Evolutionary conservation across 208 protist species (phyloP).

Genomic region (Trypanosoma rangeli): DNA sequence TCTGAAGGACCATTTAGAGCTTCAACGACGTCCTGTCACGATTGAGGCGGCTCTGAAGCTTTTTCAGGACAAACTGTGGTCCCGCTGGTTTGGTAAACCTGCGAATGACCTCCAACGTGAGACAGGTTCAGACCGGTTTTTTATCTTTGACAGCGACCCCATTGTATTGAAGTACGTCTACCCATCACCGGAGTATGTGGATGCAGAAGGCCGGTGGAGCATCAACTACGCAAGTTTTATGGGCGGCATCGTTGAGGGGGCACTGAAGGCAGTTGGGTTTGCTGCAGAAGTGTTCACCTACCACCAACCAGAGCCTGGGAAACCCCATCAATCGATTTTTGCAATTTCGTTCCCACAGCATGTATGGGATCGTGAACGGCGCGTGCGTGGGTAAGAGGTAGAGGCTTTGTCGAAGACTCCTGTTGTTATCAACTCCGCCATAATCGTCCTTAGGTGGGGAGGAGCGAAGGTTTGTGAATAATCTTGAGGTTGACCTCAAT

Average conservation of each 20-base stretch:
- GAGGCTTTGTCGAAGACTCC: background rate
- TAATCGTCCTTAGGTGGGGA: too few relatives aligned
- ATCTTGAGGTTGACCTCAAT: too few relatives aligned
- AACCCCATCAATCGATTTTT: slow-evolving; percentile 81
- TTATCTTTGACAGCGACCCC: slow-evolving; percentile 78
- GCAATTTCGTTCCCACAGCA: slow-evolving; percentile 76
- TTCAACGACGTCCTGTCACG: slow-evolving; percentile 59
- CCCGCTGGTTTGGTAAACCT: slow-evolving; percentile 74
- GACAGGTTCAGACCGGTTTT: slow-evolving; percentile 78
- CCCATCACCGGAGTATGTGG: slow-evolving; percentile 78
- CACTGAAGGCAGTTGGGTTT: slow-evolving; percentile 75
- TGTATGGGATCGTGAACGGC: slow-evolving; percentile 78
- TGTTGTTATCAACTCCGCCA: too few relatives aligned
- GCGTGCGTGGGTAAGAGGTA: slow-evolving; percentile 35
- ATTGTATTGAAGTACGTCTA: slow-evolving; percentile 67
- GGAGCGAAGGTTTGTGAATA: too few relatives aligned
- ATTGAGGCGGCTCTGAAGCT: slow-evolving; percentile 64
- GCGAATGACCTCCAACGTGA: slow-evolving; percentile 82
- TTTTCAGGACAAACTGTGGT: slow-evolving; percentile 75
- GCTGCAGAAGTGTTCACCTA: slow-evolving; percentile 79
- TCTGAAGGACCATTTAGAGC: slow-evolving; percentile 48
- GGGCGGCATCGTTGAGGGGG: slow-evolving; percentile 80
- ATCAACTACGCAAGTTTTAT: slow-evolving; percentile 87
- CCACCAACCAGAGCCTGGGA: slow-evolving; percentile 67
- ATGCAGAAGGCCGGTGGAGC: slow-evolving; percentile 70